These are phyloP conservation scores for Craspedostauros australis DNA, from an alignment of 108 stramenopile species.

Conservation along the genomic window DNA sequence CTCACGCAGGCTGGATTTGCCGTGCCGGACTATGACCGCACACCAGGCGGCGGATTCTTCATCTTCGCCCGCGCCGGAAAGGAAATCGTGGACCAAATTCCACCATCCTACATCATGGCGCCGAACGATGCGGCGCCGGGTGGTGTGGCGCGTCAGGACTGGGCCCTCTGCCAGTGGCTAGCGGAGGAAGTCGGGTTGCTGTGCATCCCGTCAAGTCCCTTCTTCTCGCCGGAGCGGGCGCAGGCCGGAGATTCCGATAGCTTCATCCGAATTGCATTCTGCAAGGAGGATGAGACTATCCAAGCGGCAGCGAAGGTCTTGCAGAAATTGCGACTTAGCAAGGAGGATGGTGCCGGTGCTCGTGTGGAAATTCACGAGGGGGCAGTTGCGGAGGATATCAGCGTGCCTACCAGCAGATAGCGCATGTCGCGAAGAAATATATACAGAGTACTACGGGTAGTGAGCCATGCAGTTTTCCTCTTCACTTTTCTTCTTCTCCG, in stretches of 20 bases:
- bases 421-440: too few relatives aligned
- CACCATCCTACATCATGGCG: slow-evolving; percentile 35
- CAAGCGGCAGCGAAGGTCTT: slow-evolving; percentile 69
- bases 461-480: too few relatives aligned
- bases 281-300: slow-evolving; percentile 93
- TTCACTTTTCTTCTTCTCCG: too few relatives aligned
- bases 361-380: too few relatives aligned
- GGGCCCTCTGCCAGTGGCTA: slow-evolving; percentile 92
- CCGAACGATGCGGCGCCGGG: slow-evolving; percentile 72
- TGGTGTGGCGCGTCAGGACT: slow-evolving; percentile 66
- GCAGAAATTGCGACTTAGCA: slow-evolving; percentile 17
- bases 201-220: slow-evolving; percentile 94
- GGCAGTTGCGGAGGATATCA: too few relatives aligned
- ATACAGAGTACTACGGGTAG: too few relatives aligned
- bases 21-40: slow-evolving; percentile 64
- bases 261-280: slow-evolving; percentile 95
- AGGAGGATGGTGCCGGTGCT: too few relatives aligned
- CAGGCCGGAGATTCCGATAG: slow-evolving; percentile 62
- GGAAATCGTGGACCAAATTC: slow-evolving; percentile 48
- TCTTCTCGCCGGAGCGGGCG: slow-evolving; percentile 70
- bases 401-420: too few relatives aligned
- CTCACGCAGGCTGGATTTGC: slow-evolving; percentile 66
- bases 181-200: slow-evolving; percentile 87
- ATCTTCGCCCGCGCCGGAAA: slow-evolving; percentile 84
- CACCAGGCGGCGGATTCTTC: slow-evolving; percentile 91